Base-by-base conservation (phyloP, 768 basidiomycete genomes). In the Hericium coralloides region DNA sequence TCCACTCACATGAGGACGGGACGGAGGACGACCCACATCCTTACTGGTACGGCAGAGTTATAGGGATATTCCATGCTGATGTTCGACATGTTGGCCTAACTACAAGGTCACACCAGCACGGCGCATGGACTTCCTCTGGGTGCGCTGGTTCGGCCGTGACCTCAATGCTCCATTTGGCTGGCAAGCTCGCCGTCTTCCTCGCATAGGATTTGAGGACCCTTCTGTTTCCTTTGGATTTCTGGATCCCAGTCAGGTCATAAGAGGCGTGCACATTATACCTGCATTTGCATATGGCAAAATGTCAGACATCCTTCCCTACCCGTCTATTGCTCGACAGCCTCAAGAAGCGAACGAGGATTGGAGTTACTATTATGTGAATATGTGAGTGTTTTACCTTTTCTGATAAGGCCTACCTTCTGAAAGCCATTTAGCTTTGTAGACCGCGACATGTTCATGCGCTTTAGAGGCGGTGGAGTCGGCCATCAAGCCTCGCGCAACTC, bases 281-380 rank as follows among this genome's bases (percentile, higher is more conserved):
- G 50, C 25, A 1, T 52, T 52, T n/a, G 5, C 4, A 9, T 52
- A 52, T 36, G 26, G 26, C 4, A 15, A 8, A 7, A 49, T 20
- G 3, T 14, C 69, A 22, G 10, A 3, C 12, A 12, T 41, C 39
- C 10, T 41, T 15, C 38, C 9, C 4, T 12, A n/a, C 4, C 39
- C 3, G 14, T 41, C 39, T 10, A 12, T 41, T n/a, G 39, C 39
- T 12, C 2, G 39, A n/a, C 39, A 4, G 3, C 14, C 4, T 3
- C 4, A 10, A 2, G 39, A 41, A 41, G 3, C 12, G 12, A 47
- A 65, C 1, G 15, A 8, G 8, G 76, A 75, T 49, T 76, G 66
- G 63, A 47, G 53, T 6, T 67, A 62, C 51, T 70, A 66, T 41
- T 72, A 70, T 61, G 66, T 76, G 1, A 69, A 67, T 31, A 65